Conservation (phyloP, 768 basidiomycete species). For the Sporobolomyces roseus region DNA sequence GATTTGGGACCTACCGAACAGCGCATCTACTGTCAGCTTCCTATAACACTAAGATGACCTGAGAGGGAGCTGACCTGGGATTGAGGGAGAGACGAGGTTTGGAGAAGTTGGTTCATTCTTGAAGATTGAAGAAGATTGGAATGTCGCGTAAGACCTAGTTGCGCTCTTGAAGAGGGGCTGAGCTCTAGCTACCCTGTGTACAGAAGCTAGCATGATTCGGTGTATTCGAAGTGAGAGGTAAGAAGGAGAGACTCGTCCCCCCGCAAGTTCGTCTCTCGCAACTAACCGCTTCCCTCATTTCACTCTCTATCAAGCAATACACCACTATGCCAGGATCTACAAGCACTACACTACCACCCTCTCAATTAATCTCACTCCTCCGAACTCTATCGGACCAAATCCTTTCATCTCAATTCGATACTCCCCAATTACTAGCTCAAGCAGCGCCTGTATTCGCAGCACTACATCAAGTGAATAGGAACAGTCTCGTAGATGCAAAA, state of each 20-base stretch:
- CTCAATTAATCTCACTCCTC: conserved; percentile 11
- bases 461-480: conserved; percentile 72
- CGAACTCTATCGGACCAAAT: background rate
- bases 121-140: conserved; percentile 6
- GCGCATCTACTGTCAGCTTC: background rate
- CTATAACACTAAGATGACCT: background rate
- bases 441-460: conserved; percentile 58
- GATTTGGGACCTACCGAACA: conserved; percentile 5
- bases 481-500: conserved; percentile 67
- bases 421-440: conserved; percentile 13
- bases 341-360: background rate
- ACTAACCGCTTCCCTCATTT: too few species aligned
- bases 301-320: background rate
- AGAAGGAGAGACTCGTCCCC: background rate
- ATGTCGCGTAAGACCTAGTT: conserved; percentile 18
- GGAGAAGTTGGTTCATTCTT: conserved; percentile 15
- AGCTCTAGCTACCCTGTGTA: background rate
- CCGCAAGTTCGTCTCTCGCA: too few species aligned
- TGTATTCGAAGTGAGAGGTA: background rate
- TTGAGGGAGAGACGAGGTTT: background rate
- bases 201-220: background rate
- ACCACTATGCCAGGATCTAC: conserved; percentile 11
- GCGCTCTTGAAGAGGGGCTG: background rate
- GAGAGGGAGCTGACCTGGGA: conserved; percentile 8
- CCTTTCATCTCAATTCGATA: conserved; percentile 17